Evolutionary conservation across 177 flowering plant species (phyloP).

Genomic region (Vitis hybrid): DNA sequence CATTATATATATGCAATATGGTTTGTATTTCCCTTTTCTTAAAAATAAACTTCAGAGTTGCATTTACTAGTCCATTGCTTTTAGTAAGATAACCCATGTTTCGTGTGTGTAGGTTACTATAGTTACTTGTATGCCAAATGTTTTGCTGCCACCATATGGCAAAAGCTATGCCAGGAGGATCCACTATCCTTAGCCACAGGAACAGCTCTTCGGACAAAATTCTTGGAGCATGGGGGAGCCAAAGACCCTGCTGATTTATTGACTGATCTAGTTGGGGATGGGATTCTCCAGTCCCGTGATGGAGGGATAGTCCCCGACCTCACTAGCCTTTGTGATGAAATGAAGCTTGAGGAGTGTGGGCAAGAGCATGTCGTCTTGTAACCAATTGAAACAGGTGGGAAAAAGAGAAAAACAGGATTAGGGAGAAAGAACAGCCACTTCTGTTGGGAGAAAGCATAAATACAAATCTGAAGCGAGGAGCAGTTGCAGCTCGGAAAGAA

Average conservation of each 20-base stretch:
- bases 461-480: too few relatives aligned
- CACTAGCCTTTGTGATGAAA: slow-evolving; percentile 55
- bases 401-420: too few relatives aligned
- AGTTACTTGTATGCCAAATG: slow-evolving; percentile 94
- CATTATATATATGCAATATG: too few relatives aligned
- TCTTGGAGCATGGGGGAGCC: slow-evolving; percentile 92
- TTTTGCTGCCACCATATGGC: slow-evolving; percentile 91
- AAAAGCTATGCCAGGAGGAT: slow-evolving; percentile 72
- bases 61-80: too few relatives aligned
- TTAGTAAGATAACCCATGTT: background rate
- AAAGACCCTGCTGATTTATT: slow-evolving; percentile 75
- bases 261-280: slow-evolving; percentile 64
- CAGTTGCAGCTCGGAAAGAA: too few relatives aligned
- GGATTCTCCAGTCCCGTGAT: slow-evolving; percentile 35
- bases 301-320: slow-evolving; percentile 76
- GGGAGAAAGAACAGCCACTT: too few relatives aligned
- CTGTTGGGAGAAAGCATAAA: too few relatives aligned
- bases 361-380: slow-evolving; percentile 4
- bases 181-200: slow-evolving; percentile 78
- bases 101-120: slow-evolving; percentile 65
- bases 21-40: too few relatives aligned
- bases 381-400: too few relatives aligned
- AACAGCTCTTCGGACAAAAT: slow-evolving; percentile 61
- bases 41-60: too few relatives aligned
- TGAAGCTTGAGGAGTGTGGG: slow-evolving; percentile 34